Evolutionary conservation across 2,329 filamentous ascomycete species (phyloP), one percentile per base, ranked within the genome.

Genomic region (Colletotrichum musicola): DNA sequence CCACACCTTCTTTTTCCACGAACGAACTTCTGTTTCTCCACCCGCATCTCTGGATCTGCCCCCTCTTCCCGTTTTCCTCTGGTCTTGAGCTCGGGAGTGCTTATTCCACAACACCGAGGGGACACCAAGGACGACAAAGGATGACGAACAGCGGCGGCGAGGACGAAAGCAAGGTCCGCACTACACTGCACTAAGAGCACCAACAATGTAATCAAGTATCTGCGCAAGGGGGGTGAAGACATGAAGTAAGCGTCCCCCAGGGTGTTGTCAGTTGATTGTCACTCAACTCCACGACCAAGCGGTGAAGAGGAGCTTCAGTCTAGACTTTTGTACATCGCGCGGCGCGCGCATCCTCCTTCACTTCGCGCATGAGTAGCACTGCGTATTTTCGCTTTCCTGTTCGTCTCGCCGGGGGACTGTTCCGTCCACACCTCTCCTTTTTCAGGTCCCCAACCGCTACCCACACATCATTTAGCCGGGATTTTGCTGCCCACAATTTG

Each of bases 391-490:
- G 50, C 62, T 20, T 55, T 40, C 51, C 25, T 51, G 44, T 27
- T n/a, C 56, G 30, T 27, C 27, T 14, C 40, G 53, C 61, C 55
- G 65, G 62, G 55, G 62, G 54, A 65, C 55, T 18, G 54, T 68
- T 68, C 65, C 65, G 62, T 60, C 49, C 64, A 68, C 64, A 64
- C 64, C 61, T 68, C 59, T 58, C 14, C 13, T n/a, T 20, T 54
- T 27, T 27, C 49, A 55, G 49, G 61, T 50, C 49, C 62, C 65
- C 49, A 59, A 65, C 55, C 49, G 40, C 38, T 67, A 56, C 44
- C 67, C 67, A 69, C 63, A 44, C 25, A 51, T 67, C 57, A 69
- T 67, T 67, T 69, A 62, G 57, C 63, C 67, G 67, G 67, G 67
- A 58, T 67, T 51, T 42, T 44, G 7, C 42, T 61, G 44, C 25